These are phyloP conservation scores for Mycena leptocephala DNA, from an alignment of 768 basidiomycete species.

Conservation along the genomic window DNA sequence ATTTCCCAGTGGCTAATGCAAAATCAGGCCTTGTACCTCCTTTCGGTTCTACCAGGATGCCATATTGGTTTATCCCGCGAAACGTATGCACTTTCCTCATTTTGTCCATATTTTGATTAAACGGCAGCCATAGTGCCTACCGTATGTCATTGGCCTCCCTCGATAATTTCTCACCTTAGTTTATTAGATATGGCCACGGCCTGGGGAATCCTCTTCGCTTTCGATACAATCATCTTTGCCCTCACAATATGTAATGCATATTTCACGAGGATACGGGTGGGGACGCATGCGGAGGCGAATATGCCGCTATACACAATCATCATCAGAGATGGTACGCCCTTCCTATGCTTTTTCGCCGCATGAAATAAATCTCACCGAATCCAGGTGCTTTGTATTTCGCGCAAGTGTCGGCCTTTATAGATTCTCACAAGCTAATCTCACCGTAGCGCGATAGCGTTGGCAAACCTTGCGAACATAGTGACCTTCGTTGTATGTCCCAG, in stretches of 20 bases:
- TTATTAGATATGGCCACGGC: neutral
- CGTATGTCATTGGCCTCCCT: neutral
- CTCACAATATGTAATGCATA: neutral
- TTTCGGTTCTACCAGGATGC: neutral
- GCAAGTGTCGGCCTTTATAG: neutral
- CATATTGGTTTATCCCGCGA: neutral
- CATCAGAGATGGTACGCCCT: neutral
- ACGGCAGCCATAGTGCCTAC: neutral
- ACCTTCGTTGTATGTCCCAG: neutral
- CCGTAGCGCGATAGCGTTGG: conserved; percentile 14
- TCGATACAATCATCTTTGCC: neutral
- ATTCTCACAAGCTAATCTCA: neutral
- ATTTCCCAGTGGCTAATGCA: neutral
- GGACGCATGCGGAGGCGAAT: neutral
- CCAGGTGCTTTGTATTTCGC: neutral
- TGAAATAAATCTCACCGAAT: neutral
- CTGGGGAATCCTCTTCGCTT: neutral
- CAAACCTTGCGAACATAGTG: conserved; percentile 7
- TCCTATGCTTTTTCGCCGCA: neutral
- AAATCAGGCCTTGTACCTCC: neutral
- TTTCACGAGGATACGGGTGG: neutral
- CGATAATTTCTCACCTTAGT: neutral
- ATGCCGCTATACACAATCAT: neutral
- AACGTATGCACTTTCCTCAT: neutral
- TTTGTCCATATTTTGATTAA: neutral